Evolutionary conservation across 2,329 filamentous ascomycete species (phyloP), one percentile per base, ranked within the genome.

Genomic region (Cytospora mali): DNA sequence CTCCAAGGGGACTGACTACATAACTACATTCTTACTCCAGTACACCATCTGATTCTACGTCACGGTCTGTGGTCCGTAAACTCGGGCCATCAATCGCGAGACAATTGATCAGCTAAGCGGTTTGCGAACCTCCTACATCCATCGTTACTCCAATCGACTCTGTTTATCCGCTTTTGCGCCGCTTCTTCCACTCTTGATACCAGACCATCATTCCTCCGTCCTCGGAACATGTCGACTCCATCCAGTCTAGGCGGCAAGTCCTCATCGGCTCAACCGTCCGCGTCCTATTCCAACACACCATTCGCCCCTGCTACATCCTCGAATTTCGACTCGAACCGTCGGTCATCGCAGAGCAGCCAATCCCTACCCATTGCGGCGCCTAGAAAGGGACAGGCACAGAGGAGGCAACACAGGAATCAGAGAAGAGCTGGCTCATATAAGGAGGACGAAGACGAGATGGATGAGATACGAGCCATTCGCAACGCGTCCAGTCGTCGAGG

Each of bases 401-500:
- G 89, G 75, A 93, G 89, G 74, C 92, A 95, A 75, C 92, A 97
- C 78, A 93, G 92, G 74, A 87, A 86, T 67, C 90, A 93, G 72
- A 89, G 88, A 71, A 88, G 88, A 72, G 90, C 92, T 54, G 81
- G 84, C 62, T 63, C 63, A 52, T 65, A 72, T 21, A 73, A 71
- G 46, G 84, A 89, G 73, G 88, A 93, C 79, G 93, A 97, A 79
- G 93, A 97, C 84, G 87, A 86, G 70, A 88, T 96, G 85, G 92
- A 88, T 68, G 93, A 97, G 80, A 82, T 93, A 66, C 78, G 83
- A 67, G 83, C 83, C 23, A 75, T 86, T 62, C 79, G 82, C 62
- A 86, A 85, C 68, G 75, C 83, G 14, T 81, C 80, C n/a, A 84
- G 83, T 71, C 89, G 95, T 64, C 92, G 95, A 71, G 95, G 95